phyloP scores from a whole-genome alignment of 805 yeast genomes.

The Metschnikowia santaceciliae region DNA sequence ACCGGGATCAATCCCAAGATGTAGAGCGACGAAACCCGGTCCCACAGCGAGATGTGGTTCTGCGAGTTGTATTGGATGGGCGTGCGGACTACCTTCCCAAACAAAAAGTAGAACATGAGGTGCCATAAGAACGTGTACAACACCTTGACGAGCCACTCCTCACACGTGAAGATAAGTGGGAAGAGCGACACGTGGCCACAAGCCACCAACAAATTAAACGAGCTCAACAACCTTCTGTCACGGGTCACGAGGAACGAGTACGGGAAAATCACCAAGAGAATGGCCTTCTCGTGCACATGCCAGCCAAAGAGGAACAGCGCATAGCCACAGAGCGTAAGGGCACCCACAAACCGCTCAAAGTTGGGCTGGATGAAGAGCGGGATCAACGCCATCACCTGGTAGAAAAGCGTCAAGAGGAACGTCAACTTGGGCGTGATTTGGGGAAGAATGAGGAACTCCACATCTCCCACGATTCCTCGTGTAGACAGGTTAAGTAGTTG shows the following conservation, averaged over 20 bases:
- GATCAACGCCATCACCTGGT: conserved; percentile 71
- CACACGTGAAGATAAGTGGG: conserved; percentile 78
- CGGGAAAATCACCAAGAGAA: conserved; percentile 85
- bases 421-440: conserved; percentile 74
- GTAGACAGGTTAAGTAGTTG: conserved; percentile 44
- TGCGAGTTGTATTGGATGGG: conserved; percentile 34
- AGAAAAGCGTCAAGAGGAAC: conserved; percentile 75
- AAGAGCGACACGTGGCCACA: conserved; percentile 86
- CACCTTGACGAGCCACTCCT: conserved; percentile 74
- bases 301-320: conserved; percentile 93
- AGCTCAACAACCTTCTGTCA: conserved; percentile 66
- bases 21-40: conserved; percentile 65
- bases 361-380: conserved; percentile 71
- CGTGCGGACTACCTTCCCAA: conserved; percentile 63
- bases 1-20: conserved; percentile 64
- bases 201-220: conserved; percentile 67
- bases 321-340: conserved; percentile 84
- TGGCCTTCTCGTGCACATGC: conserved; percentile 98
- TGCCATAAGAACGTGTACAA: conserved; percentile 83
- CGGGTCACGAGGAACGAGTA: conserved; percentile 69
- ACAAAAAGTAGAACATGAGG: conserved; percentile 66
- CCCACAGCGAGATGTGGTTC: conserved; percentile 36
- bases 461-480: conserved; percentile 90
- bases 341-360: conserved; percentile 74
- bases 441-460: conserved; percentile 75